These are phyloP conservation scores for Cercospora sp. DNA, from an alignment of 2,329 filamentous ascomycete species.

Conservation along the genomic window DNA sequence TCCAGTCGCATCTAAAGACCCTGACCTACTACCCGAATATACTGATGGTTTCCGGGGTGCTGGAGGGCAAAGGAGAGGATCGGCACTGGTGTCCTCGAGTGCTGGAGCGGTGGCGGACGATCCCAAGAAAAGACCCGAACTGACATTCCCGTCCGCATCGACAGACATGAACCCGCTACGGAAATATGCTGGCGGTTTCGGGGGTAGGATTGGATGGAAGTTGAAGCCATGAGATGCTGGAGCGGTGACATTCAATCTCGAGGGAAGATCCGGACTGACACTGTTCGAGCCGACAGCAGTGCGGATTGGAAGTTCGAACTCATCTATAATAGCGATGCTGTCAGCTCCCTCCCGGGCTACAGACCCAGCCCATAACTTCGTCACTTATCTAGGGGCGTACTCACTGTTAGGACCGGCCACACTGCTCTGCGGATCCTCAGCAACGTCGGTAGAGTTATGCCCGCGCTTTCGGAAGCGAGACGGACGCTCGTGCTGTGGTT, in stretches of 20 bases:
- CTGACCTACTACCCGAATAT: not conserved
- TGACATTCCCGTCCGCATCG: not conserved
- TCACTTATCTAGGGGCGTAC: not conserved
- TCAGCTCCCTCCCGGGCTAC: not conserved
- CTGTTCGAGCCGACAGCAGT: not conserved
- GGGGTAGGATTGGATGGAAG: too few relatives aligned
- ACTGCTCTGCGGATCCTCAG: not conserved
- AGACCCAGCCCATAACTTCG: not conserved
- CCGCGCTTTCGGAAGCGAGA: not conserved
- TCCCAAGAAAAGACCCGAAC: not conserved
- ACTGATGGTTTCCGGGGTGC: not conserved
- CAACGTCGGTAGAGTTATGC: not conserved
- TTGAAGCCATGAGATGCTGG: not conserved
- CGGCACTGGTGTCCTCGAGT: too few relatives aligned
- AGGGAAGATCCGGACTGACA: not conserved
- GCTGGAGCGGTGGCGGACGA: not conserved
- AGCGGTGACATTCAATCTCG: not conserved
- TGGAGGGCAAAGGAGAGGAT: not conserved
- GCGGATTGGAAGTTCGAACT: not conserved
- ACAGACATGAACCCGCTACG: not conserved
- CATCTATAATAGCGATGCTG: not conserved
- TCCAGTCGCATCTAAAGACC: too few relatives aligned
- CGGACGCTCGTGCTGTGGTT: not conserved
- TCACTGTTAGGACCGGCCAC: not conserved
- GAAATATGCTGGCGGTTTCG: too few relatives aligned